A percentile compares a stretch with the other conserved stretches of the same genome.
phyloP scores from a whole-genome alignment of 2,329 filamentous ascomycete species.

The Ceratocystis diversiconidia region DNA sequence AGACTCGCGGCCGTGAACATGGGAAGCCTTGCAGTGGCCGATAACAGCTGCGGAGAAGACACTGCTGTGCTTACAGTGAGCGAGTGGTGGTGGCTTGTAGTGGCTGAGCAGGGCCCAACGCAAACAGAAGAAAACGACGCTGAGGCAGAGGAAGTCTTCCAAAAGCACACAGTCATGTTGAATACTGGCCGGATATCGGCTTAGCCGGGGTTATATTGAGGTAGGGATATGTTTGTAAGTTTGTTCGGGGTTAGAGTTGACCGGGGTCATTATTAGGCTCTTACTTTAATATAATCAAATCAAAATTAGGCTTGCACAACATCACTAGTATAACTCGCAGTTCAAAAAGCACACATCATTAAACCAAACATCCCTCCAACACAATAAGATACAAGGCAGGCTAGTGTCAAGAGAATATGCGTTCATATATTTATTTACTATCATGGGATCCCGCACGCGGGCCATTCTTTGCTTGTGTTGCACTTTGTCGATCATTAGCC shows the following conservation, averaged over 20 bases:
- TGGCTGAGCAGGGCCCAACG: conserved; percentile 27
- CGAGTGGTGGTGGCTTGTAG: conserved; percentile 56
- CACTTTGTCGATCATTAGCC: not conserved
- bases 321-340: not conserved
- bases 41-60: not conserved
- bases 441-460: not conserved
- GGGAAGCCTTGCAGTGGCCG: not conserved
- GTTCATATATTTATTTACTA: conserved; percentile 4
- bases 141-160: conserved; percentile 9
- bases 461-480: not conserved
- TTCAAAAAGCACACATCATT: not conserved
- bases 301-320: no score
- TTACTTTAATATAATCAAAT: no score
- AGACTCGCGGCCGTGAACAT: conserved; percentile 21
- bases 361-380: not conserved
- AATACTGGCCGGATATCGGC: conserved; percentile 10
- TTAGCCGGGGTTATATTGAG: not conserved
- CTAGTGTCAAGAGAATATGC: not conserved
- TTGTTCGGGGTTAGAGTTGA: no score
- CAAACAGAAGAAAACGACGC: not conserved
- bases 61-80: conserved; percentile 29
- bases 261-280: no score
- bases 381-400: not conserved
- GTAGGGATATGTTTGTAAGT: no score
- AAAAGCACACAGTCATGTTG: conserved; percentile 15